Conservation (phyloP, 1,284 basidiomycete genomes). For the Earliella scabrosa region DNA sequence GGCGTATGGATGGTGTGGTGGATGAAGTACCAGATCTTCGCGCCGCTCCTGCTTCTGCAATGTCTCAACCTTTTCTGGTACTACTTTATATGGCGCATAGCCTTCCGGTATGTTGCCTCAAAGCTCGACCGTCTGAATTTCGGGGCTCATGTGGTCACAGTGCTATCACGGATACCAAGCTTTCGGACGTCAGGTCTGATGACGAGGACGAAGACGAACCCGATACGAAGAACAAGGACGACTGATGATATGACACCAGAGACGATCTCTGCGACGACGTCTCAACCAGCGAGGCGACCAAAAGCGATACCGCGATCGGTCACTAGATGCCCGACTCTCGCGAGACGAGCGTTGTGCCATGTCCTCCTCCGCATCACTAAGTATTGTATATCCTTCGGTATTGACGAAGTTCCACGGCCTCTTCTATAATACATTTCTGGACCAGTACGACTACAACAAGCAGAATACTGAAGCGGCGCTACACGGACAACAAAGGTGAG, state of each 20-base stretch:
- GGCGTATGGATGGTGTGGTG: conserved; percentile 79
- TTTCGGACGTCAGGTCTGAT: conserved; percentile 59
- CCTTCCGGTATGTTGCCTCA: conserved; percentile 53
- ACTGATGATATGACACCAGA: conserved; percentile 34
- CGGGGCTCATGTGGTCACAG: too few species aligned
- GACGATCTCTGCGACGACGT: neutral
- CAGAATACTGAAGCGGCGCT: neutral
- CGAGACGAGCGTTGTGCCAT: too few species aligned
- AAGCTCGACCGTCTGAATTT: too few species aligned
- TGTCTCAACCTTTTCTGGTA: conserved; percentile 93
- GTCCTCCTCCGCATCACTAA: too few species aligned
- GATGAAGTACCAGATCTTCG: conserved; percentile 86
- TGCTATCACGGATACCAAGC: neutral
- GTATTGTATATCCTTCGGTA: too few species aligned
- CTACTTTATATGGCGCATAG: conserved; percentile 77
- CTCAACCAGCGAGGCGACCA: neutral
- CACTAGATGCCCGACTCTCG: neutral
- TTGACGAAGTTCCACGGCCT: too few species aligned
- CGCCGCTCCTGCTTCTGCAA: conserved; percentile 77
- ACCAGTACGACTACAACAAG: too few species aligned
- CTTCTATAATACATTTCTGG: too few species aligned
- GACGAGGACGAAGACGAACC: conserved; percentile 63
- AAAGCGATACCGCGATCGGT: neutral
- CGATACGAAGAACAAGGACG: conserved; percentile 44
- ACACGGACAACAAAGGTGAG: neutral